Base-by-base conservation (phyloP, 805 yeast genomes). In the Saccharomycopsis selenospora region DNA sequence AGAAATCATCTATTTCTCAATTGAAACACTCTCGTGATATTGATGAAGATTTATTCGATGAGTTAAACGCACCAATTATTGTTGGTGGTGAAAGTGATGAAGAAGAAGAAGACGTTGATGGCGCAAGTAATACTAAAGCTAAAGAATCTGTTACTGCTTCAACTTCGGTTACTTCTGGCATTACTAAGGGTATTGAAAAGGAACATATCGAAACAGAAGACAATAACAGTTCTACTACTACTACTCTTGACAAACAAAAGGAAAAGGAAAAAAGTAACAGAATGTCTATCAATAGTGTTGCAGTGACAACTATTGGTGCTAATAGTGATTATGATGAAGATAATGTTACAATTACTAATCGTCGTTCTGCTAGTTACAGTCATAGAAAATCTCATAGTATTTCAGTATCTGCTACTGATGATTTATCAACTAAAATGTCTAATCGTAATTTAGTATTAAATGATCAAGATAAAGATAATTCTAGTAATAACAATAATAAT, bases 381-480 rank as follows among this genome's bases (percentile, higher is more conserved):
- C 53, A 49, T 29, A 27, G 45, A 26, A 50, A 50, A 41, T 42
- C 53, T 17, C 50, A 47, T 26, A 47, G 51, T 27, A 36, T 50
- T 14, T 47, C 51, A 3, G 53, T 43, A 11, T 38, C 45, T 6
- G 53, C 45, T 25, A 20, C 33, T 4, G 53, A 50, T 36, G 46
- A 49, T 27, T 33, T 45, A 3, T 42, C 46, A 10, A 10, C 17
- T 3, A 48, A 45, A n/a, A 40, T 45, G 20, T 18, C 40, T 23
- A 33, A 25, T 20, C 27, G 24, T 13, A 44, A 24, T 7, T 11
- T 27, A 27, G 11, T 27, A 11, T 27, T 27, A 27, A 11, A 11
- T 11, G 29, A 27, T 27, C 29, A 27, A 27, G 11, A 7, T 27
- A 8, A 8, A 27, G 29, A 27, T 27, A 11, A 11, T 8, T 33